phyloP scores from a whole-genome alignment of 176 grass and related monocot genomes.

The Oryza glumipatula region DNA sequence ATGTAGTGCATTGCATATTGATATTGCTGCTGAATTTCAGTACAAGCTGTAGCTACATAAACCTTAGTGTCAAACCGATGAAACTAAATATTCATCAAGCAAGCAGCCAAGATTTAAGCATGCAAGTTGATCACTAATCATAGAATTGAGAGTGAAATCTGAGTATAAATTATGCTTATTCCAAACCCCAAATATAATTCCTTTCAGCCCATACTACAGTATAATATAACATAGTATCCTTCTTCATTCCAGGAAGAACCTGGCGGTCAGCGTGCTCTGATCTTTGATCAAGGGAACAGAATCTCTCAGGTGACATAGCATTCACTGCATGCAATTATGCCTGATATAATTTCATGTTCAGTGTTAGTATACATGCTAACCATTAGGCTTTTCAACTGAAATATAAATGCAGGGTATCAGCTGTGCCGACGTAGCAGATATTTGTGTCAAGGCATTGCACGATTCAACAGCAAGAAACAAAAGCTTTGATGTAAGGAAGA shows the following conservation, averaged over 20 bases:
- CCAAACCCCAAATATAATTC: neutral
- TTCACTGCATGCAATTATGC: neutral
- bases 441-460: constrained; percentile 94
- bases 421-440: constrained; percentile 97
- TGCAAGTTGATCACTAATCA: neutral
- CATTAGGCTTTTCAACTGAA: constrained; percentile 14
- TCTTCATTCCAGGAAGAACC: constrained; percentile 89
- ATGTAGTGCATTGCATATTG: neutral
- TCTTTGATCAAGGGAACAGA: constrained; percentile 98
- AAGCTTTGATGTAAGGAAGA: constrained; percentile 92
- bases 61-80: neutral
- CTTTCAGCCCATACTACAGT: neutral
- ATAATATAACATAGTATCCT: constrained; percentile 12
- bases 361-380: neutral
- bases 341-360: neutral
- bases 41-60: neutral
- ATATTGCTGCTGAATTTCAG: neutral
- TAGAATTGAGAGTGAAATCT: neutral
- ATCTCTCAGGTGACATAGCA: constrained; percentile 76
- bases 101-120: neutral
- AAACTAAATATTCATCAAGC: neutral
- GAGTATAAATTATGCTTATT: neutral
- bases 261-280: constrained; percentile 93
- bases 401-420: constrained; percentile 72
- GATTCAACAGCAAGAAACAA: constrained; percentile 98